phyloP scores from a whole-genome alignment of 2,329 filamentous ascomycete species.

The Verticillium nubilum region DNA sequence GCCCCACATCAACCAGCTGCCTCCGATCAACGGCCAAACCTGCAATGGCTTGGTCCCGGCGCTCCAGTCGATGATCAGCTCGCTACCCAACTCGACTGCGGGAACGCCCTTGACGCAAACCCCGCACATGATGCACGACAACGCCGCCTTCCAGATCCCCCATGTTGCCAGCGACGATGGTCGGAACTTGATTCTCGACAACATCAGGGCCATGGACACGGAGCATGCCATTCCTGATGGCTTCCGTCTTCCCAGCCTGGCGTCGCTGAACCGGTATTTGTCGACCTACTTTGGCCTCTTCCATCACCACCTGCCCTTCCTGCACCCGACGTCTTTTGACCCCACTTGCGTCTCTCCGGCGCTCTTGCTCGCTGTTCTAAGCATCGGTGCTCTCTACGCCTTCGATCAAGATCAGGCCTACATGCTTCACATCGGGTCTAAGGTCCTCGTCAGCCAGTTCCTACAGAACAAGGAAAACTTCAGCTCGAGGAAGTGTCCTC shows the following conservation, averaged over 20 bases:
- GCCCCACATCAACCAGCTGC: constrained; percentile 56
- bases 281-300: constrained; percentile 96
- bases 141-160: constrained; percentile 65
- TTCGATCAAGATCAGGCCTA: constrained; percentile 98
- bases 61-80: constrained; percentile 67
- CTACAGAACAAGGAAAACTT: constrained; percentile 98
- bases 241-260: constrained; percentile 78
- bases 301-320: constrained; percentile 92
- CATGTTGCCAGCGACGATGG: constrained; percentile 82
- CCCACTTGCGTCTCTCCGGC: constrained; percentile 76
- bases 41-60: constrained; percentile 57
- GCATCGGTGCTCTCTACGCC: constrained; percentile 92
- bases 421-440: constrained; percentile 94
- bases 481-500: constrained; percentile 91
- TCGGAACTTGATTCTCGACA: constrained; percentile 77
- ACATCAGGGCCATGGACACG: constrained; percentile 74
- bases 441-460: constrained; percentile 95
- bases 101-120: constrained; percentile 70
- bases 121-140: constrained; percentile 63
- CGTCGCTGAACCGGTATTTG: constrained; percentile 83
- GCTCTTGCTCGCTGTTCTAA: constrained; percentile 81
- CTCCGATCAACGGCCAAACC: constrained; percentile 61
- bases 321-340: constrained; percentile 87
- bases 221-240: constrained; percentile 81
- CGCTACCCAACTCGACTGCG: constrained; percentile 62